Conservation (phyloP, 2,329 filamentous ascomycete species). For the Sclerotiophoma versabilis region DNA sequence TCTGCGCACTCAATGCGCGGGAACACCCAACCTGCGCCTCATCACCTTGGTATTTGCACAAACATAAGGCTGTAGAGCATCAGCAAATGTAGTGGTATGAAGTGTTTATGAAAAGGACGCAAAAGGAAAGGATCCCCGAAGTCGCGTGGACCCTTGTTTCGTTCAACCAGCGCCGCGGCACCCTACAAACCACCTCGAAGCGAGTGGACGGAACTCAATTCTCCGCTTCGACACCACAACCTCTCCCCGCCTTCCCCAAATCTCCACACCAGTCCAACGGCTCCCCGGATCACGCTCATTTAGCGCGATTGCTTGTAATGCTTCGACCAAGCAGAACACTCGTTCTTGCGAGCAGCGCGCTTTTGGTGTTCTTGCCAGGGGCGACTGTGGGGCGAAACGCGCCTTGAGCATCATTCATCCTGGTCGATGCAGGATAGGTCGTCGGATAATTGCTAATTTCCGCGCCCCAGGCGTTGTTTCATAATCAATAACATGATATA, state of each 20-base stretch:
- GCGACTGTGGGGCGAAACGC: background rate
- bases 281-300: slow-evolving; percentile 3
- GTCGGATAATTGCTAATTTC: slow-evolving; percentile 3
- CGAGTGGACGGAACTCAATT: slow-evolving; percentile 20
- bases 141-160: no score
- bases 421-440: background rate
- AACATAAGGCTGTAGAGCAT: no score
- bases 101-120: no score
- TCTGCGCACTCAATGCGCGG: no score
- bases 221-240: slow-evolving; percentile 4
- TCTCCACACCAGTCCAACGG: slow-evolving; percentile 7
- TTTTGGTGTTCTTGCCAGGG: background rate
- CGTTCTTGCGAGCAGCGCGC: background rate
- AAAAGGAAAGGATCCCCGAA: no score
- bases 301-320: background rate
- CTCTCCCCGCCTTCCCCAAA: background rate
- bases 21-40: no score
- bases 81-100: no score
- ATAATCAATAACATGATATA: slow-evolving; percentile 13
- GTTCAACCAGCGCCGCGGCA: no score
- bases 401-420: background rate
- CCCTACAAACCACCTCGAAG: no score
- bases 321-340: background rate
- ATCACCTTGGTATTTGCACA: no score
- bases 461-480: background rate